Evolutionary conservation across 148 eudicot species (phyloP).

Genomic region (Rhododendron vialii): DNA sequence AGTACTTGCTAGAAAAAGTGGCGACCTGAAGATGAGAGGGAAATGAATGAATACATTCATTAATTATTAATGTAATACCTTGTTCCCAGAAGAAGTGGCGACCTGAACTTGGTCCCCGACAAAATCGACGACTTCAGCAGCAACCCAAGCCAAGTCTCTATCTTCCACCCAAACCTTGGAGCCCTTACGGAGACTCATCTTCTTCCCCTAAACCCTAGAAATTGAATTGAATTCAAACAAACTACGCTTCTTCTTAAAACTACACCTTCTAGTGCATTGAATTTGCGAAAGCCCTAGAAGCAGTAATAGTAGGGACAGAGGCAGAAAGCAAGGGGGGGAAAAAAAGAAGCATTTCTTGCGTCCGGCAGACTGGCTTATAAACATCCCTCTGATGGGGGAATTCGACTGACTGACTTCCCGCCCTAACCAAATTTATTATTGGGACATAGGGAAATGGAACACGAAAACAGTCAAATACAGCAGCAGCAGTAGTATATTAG

Average conservation of each 20-base stretch:
- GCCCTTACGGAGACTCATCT: conserved; percentile 66
- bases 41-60: not conserved
- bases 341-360: too few relatives aligned
- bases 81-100: conserved; percentile 49
- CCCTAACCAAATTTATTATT: too few relatives aligned
- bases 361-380: too few relatives aligned
- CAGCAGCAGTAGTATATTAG: too few relatives aligned
- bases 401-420: too few relatives aligned
- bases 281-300: conserved; percentile 15
- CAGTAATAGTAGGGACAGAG: not conserved
- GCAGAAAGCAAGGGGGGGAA: too few relatives aligned
- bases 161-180: conserved; percentile 89
- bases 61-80: conserved; percentile 25
- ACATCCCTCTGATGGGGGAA: too few relatives aligned
- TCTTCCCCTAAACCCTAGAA: not conserved
- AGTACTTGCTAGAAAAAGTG: not conserved
- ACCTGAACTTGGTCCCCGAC: conserved; percentile 58
- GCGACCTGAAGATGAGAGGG: not conserved
- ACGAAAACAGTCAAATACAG: too few relatives aligned
- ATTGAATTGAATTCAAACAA: not conserved
- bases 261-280: not conserved
- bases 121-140: conserved; percentile 65
- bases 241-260: not conserved
- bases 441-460: too few relatives aligned
- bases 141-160: conserved; percentile 61